Percentiles rank a stretch among this genome's conserved stretches.
Evolutionary conservation across 352 stramenopile species (phyloP).

Genomic region (Elongisporangium undulatum): DNA sequence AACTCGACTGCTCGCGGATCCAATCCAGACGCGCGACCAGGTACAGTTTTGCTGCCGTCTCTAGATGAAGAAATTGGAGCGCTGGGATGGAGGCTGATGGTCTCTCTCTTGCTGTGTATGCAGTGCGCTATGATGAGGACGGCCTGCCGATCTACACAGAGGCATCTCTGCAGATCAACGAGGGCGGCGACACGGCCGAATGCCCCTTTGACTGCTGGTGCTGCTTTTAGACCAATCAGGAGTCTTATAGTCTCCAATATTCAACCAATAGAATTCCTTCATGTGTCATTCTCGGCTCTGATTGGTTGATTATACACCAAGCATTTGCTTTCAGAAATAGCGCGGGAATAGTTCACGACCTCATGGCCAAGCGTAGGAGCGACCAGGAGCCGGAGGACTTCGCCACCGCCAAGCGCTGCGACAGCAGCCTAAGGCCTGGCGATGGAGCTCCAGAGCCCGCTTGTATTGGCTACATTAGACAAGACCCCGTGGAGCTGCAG

Average conservation of each 20-base stretch:
- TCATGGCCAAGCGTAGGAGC: background rate
- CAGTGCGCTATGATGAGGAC: constrained; percentile 84
- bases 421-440: no score
- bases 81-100: background rate
- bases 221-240: constrained; percentile 63
- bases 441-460: background rate
- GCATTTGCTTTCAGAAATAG: background rate
- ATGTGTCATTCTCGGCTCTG: background rate
- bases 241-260: background rate
- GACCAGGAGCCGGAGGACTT: background rate
- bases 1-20: constrained; percentile 60
- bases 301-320: background rate
- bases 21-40: constrained; percentile 70
- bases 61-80: background rate
- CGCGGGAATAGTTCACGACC: background rate
- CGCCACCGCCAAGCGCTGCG: background rate
- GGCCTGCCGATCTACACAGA: constrained; percentile 87
- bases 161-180: constrained; percentile 73
- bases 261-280: constrained; percentile 13
- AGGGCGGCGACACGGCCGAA: constrained; percentile 79
- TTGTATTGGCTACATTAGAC: background rate
- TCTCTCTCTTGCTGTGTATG: constrained; percentile 6
- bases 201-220: constrained; percentile 91
- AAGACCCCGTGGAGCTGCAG: constrained; percentile 36
- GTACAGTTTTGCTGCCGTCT: constrained; percentile 27